Percentiles rank a stretch among this genome's conserved stretches.
These are phyloP conservation scores for Kwoniella sp. DNA, from an alignment of 768 basidiomycete genomes.

Conservation along the genomic window DNA sequence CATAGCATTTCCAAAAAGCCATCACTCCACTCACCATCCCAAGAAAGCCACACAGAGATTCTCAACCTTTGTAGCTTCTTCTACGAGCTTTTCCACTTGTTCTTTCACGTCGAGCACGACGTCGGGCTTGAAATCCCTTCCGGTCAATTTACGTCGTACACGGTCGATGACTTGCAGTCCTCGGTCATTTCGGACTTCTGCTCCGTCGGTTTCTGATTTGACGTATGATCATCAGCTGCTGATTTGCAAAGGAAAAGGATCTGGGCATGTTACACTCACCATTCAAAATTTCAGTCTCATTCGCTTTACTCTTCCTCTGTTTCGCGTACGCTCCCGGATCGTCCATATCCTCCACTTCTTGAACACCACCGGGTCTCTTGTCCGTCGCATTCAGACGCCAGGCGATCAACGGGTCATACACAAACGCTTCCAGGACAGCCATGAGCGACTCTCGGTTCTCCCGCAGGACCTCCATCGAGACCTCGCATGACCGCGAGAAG, in stretches of 20 bases:
- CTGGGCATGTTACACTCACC: conserved; percentile 61
- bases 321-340: conserved; percentile 58
- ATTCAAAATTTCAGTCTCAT: conserved; percentile 91
- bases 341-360: conserved; percentile 63
- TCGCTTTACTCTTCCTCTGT: conserved; percentile 77
- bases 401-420: conserved; percentile 96
- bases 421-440: conserved; percentile 98
- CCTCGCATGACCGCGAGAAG: conserved; percentile 92
- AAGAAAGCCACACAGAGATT: conserved; percentile 97
- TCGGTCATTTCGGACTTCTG: conserved; percentile 86
- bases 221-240: neutral
- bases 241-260: neutral
- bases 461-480: conserved; percentile 94
- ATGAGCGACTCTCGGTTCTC: conserved; percentile 98
- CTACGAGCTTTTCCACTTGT: conserved; percentile 91
- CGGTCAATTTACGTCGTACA: conserved; percentile 92
- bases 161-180: conserved; percentile 91
- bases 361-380: conserved; percentile 68
- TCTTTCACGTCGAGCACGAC: conserved; percentile 69
- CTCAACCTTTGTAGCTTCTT: conserved; percentile 88
- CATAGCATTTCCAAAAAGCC: neutral
- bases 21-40: conserved; percentile 70
- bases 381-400: conserved; percentile 82
- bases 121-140: conserved; percentile 90
- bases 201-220: conserved; percentile 62